A percentile compares a stretch with the other conserved stretches of the same genome.
Evolutionary conservation across 495 filamentous ascomycete genomes (phyloP).

Genomic region (Aspergillus sparsus): DNA sequence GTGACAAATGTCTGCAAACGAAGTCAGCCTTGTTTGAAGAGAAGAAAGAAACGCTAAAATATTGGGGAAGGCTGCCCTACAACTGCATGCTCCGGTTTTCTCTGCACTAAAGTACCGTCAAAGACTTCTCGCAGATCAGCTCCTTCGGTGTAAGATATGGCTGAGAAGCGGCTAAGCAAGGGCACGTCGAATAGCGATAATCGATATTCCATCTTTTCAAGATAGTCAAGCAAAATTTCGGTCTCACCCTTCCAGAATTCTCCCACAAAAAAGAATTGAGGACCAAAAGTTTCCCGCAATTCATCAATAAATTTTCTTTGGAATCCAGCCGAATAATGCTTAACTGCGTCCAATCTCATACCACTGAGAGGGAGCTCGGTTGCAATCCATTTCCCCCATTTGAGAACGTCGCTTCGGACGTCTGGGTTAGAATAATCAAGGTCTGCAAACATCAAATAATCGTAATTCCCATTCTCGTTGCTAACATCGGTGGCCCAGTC

Average conservation of each 20-base stretch:
- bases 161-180: slow-evolving; percentile 64
- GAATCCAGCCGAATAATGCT: slow-evolving; percentile 69
- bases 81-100: slow-evolving; percentile 62
- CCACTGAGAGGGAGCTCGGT: slow-evolving; percentile 60
- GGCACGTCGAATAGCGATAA: slow-evolving; percentile 69
- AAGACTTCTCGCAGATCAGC: slow-evolving; percentile 65
- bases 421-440: slow-evolving; percentile 68
- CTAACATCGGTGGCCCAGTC: slow-evolving; percentile 68
- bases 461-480: slow-evolving; percentile 68
- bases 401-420: slow-evolving; percentile 61
- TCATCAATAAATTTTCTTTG: slow-evolving; percentile 58
- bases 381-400: slow-evolving; percentile 69
- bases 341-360: slow-evolving; percentile 73
- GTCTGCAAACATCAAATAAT: slow-evolving; percentile 70
- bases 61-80: slow-evolving; percentile 36
- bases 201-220: slow-evolving; percentile 59
- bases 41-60: neutral
- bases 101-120: slow-evolving; percentile 58
- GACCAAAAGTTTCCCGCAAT: slow-evolving; percentile 49
- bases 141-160: slow-evolving; percentile 48
- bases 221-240: slow-evolving; percentile 54
- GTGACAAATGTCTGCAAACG: slow-evolving; percentile 41
- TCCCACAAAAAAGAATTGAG: slow-evolving; percentile 66
- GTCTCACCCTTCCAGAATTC: slow-evolving; percentile 71
- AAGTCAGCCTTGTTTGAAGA: neutral